These are phyloP conservation scores for Nicotiana attenuata DNA, from an alignment of 257 asterid genomes.

Conservation along the genomic window DNA sequence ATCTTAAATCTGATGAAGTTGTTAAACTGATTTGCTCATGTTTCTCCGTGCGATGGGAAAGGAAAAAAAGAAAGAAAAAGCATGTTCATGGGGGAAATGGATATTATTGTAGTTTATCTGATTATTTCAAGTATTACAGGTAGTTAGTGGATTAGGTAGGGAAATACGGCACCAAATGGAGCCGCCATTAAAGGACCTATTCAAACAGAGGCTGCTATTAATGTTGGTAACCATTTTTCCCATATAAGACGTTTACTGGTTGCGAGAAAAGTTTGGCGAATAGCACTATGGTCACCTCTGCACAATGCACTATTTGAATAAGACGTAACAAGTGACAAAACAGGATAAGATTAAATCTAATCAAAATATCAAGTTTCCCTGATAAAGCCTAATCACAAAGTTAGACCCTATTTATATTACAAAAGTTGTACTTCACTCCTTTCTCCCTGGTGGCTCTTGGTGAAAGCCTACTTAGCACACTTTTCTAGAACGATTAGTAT, in stretches of 20 bases:
- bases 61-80: not conserved
- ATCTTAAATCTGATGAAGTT: not conserved
- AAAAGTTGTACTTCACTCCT: too few relatives aligned
- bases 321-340: too few relatives aligned
- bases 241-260: not conserved
- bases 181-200: slow-evolving; percentile 84
- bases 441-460: too few relatives aligned
- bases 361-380: too few relatives aligned
- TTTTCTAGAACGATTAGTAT: not conserved
- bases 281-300: too few relatives aligned
- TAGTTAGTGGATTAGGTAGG: slow-evolving; percentile 84
- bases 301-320: too few relatives aligned
- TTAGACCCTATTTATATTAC: too few relatives aligned
- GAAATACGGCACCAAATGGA: slow-evolving; percentile 93
- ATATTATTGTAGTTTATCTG: not conserved
- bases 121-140: slow-evolving; percentile 39
- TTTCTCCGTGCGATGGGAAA: not conserved
- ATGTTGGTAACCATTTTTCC: slow-evolving; percentile 51
- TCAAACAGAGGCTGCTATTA: slow-evolving; percentile 94
- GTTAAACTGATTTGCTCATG: not conserved
- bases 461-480: not conserved
- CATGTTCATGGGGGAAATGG: not conserved
- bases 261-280: too few relatives aligned
- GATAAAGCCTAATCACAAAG: too few relatives aligned
- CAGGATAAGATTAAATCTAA: too few relatives aligned